These are phyloP conservation scores for Boletus subcaerulescens DNA, from an alignment of 768 basidiomycete species.

Conservation along the genomic window DNA sequence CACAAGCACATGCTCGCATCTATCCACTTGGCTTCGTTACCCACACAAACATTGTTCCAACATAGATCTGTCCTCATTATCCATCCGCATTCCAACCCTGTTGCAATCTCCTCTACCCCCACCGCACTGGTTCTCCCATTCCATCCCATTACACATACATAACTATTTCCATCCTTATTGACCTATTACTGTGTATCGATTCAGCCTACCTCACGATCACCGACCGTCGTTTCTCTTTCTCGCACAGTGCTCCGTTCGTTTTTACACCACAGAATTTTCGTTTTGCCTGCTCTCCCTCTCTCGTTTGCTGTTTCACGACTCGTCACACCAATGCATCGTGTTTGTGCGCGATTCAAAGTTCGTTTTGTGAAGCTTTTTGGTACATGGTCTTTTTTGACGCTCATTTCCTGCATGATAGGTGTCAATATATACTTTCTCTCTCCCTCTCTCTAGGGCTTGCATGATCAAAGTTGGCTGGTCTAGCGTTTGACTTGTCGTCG, in stretches of 20 bases:
- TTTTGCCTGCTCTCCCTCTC: slow-evolving; percentile 15
- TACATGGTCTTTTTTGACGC: slow-evolving; percentile 14
- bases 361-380: slow-evolving; percentile 23
- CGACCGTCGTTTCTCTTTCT: slow-evolving; percentile 3
- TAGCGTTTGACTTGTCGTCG: slow-evolving; percentile 4
- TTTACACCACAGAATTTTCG: slow-evolving; percentile 7
- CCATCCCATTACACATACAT: slow-evolving; percentile 19
- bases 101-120: slow-evolving; percentile 12
- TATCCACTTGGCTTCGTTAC: slow-evolving; percentile 16
- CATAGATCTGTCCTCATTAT: slow-evolving; percentile 22
- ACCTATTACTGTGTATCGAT: slow-evolving; percentile 25
- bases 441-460: slow-evolving; percentile 5
- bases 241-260: slow-evolving; percentile 22
- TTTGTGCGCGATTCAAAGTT: neutral
- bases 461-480: slow-evolving; percentile 18
- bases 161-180: slow-evolving; percentile 28
- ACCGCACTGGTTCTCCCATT: neutral
- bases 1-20: slow-evolving; percentile 27
- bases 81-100: slow-evolving; percentile 17
- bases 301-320: slow-evolving; percentile 17
- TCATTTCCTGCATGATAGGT: slow-evolving; percentile 14
- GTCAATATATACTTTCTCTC: neutral
- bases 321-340: slow-evolving; percentile 1
- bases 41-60: slow-evolving; percentile 14
- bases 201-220: slow-evolving; percentile 13